phyloP scores from a whole-genome alignment of 1,139 yeast genomes.

The Geotrichum histeridarum region DNA sequence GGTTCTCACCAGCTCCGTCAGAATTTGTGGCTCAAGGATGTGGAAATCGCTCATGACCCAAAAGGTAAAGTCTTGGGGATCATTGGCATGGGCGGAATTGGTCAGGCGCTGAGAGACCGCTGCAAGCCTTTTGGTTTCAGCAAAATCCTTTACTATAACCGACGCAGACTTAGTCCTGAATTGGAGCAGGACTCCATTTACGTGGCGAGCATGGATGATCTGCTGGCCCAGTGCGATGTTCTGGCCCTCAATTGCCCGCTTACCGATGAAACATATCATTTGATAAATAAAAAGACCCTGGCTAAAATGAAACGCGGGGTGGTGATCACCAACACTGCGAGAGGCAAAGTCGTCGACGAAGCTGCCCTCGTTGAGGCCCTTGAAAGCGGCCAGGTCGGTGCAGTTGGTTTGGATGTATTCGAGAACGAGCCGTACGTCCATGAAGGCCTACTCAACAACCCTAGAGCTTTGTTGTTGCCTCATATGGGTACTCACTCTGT shows the following conservation, averaged over 20 bases:
- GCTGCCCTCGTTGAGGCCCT: slow-evolving; percentile 64
- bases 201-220: slow-evolving; percentile 49
- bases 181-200: slow-evolving; percentile 51
- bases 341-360: slow-evolving; percentile 72
- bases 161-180: slow-evolving; percentile 50
- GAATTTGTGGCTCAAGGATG: slow-evolving; percentile 35
- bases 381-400: slow-evolving; percentile 57
- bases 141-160: slow-evolving; percentile 60
- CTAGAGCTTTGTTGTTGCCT: slow-evolving; percentile 54
- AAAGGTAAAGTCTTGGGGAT: slow-evolving; percentile 63
- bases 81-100: slow-evolving; percentile 79
- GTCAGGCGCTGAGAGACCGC: slow-evolving; percentile 65
- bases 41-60: slow-evolving; percentile 48
- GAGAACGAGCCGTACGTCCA: slow-evolving; percentile 65
- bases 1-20: slow-evolving; percentile 38
- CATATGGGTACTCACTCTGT: slow-evolving; percentile 61
- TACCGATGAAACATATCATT: slow-evolving; percentile 48
- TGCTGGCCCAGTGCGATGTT: slow-evolving; percentile 53
- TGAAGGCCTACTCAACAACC: slow-evolving; percentile 35
- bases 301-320: slow-evolving; percentile 64
- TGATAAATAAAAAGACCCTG: slow-evolving; percentile 51
- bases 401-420: slow-evolving; percentile 79
- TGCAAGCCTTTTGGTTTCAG: slow-evolving; percentile 59
- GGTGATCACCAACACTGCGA: slow-evolving; percentile 57
- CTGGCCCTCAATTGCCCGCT: slow-evolving; percentile 62